Conservation (phyloP, 75 land plant species). For the Sequoiadendron giganteum region DNA sequence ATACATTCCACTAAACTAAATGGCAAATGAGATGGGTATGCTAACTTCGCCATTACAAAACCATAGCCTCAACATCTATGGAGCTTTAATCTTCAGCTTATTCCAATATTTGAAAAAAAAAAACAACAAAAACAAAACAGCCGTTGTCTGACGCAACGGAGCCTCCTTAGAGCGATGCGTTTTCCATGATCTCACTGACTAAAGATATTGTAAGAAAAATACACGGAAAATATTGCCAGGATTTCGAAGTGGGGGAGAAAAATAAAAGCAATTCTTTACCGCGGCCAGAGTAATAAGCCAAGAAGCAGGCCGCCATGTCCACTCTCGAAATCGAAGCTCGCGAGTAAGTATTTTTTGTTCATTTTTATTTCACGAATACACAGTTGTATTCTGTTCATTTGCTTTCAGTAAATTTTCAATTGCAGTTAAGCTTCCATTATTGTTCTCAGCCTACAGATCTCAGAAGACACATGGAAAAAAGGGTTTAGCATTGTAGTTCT, state of each 20-base stretch:
- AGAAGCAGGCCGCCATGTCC: constrained; percentile 37
- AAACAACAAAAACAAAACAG: too few species aligned
- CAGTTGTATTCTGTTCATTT: neutral
- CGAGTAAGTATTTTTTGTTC: constrained; percentile 57
- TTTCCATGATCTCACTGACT: neutral
- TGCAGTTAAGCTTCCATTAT: too few species aligned
- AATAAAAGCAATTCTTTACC: neutral
- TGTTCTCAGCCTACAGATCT: neutral
- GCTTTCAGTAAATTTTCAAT: neutral
- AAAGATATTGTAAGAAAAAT: neutral
- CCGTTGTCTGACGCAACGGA: too few species aligned
- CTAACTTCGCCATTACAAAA: too few species aligned
- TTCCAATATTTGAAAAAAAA: too few species aligned
- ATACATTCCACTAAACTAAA: too few species aligned
- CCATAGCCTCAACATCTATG: too few species aligned
- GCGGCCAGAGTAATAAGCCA: neutral
- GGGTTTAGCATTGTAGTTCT: neutral
- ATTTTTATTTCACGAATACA: neutral
- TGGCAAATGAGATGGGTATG: too few species aligned
- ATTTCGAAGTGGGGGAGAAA: neutral
- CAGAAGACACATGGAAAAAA: neutral
- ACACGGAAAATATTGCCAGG: neutral
- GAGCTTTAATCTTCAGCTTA: too few species aligned
- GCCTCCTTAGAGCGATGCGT: neutral
- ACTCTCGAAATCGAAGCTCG: constrained; percentile 97